Evolutionary conservation across 306 rosid genomes (phyloP).

Genomic region (Prunus mongolica): DNA sequence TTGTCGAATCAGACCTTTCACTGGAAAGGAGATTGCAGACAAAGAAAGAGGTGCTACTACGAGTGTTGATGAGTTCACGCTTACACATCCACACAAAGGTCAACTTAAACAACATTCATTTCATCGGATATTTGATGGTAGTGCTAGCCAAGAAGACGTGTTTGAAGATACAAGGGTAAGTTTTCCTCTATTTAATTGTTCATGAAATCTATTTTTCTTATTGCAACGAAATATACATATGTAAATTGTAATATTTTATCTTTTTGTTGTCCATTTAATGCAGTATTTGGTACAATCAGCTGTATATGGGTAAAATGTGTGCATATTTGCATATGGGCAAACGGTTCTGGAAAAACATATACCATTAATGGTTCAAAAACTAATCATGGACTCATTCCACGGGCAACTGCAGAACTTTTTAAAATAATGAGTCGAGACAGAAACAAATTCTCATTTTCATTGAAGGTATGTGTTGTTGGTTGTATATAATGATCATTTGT

Average conservation of each 20-base stretch:
- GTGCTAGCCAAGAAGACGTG: conserved; percentile 59
- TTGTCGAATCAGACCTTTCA: no score
- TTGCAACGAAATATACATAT: background rate
- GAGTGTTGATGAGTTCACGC: no score
- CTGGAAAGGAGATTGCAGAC: no score
- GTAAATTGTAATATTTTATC: background rate
- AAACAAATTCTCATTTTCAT: conserved; percentile 72
- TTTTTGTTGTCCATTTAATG: conserved; percentile 22
- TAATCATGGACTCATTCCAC: conserved; percentile 78
- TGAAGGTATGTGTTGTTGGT: conserved; percentile 45
- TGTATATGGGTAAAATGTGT: conserved; percentile 73
- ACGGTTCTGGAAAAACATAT: conserved; percentile 64
- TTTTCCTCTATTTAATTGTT: background rate
- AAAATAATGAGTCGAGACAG: conserved; percentile 57
- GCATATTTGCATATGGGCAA: conserved; percentile 64
- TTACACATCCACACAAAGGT: no score
- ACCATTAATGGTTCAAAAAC: conserved; percentile 71
- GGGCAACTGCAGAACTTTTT: conserved; percentile 70
- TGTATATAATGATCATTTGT: background rate
- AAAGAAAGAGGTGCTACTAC: no score
- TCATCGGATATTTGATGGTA: conserved; percentile 46
- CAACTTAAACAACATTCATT: no score
- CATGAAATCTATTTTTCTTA: background rate
- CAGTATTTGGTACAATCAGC: conserved; percentile 94
- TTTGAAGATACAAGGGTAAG: conserved; percentile 63